Evolutionary conservation across 2,329 filamentous ascomycete genomes (phyloP).

Genomic region (Pestalotiopsis sp.): DNA sequence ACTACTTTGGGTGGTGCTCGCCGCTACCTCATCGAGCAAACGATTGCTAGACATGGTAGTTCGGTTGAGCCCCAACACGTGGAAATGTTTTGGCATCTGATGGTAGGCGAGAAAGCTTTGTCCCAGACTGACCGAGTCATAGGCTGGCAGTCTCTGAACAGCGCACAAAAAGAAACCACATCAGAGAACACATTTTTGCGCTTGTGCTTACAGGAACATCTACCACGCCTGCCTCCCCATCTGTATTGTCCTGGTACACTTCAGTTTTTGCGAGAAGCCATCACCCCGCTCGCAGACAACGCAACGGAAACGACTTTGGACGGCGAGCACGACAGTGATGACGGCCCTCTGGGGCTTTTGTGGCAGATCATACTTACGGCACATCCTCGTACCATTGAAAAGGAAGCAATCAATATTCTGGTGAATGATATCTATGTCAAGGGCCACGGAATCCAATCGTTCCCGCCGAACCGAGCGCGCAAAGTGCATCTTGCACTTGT

Average conservation of each 20-base stretch:
- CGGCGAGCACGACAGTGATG: conserved; percentile 54
- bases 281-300: conserved; percentile 51
- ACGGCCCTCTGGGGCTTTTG: conserved; percentile 68
- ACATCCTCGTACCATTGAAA: conserved; percentile 66
- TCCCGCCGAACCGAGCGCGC: conserved; percentile 53
- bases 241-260: conserved; percentile 65
- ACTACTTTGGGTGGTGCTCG: conserved; percentile 54
- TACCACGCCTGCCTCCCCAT: conserved; percentile 59
- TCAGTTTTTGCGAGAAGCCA: conserved; percentile 61
- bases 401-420: conserved; percentile 69
- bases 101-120: conserved; percentile 68
- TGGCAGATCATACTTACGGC: conserved; percentile 81
- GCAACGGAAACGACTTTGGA: conserved; percentile 49
- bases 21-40: conserved; percentile 58
- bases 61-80: conserved; percentile 66
- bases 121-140: conserved; percentile 63
- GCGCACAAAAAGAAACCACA: conserved; percentile 41
- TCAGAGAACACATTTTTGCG: conserved; percentile 59
- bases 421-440: conserved; percentile 73
- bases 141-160: conserved; percentile 71
- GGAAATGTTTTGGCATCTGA: conserved; percentile 68
- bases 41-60: conserved; percentile 63
- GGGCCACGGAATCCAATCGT: conserved; percentile 51
- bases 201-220: conserved; percentile 56
- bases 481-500: conserved; percentile 72